Percentiles rank a stretch among this genome's conserved stretches.
phyloP scores from a whole-genome alignment of 2,329 filamentous ascomycete genomes.

The Fusarium ramigenum region DNA sequence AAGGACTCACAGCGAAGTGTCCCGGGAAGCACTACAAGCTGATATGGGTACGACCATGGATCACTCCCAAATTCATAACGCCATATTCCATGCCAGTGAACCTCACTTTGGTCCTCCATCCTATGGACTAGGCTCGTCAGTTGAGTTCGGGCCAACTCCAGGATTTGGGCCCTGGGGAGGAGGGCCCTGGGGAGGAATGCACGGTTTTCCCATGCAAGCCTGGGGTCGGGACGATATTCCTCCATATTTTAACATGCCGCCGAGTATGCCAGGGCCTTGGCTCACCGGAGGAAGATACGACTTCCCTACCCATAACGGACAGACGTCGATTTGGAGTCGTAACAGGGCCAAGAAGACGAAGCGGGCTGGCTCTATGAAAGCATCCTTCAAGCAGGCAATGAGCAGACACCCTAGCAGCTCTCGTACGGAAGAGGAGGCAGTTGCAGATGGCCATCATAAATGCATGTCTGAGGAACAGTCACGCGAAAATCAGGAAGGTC shows the following conservation, averaged over 20 bases:
- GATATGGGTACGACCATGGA: background rate
- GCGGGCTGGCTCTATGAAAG: constrained; percentile 34
- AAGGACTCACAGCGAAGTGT: background rate
- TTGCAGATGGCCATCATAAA: background rate
- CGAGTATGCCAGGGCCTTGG: constrained; percentile 18
- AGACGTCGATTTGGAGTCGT: constrained; percentile 49
- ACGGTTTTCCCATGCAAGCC: constrained; percentile 14
- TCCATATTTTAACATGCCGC: constrained; percentile 29
- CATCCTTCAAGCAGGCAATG: background rate
- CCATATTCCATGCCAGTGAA: background rate
- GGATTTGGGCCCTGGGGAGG: constrained; percentile 27
- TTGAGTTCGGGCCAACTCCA: background rate
- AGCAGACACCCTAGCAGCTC: background rate
- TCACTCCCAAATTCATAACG: background rate
- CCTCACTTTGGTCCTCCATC: background rate
- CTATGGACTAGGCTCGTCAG: background rate
- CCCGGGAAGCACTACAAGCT: background rate
- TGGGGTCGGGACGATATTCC: constrained; percentile 37
- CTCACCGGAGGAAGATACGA: constrained; percentile 44
- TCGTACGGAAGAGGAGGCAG: background rate
- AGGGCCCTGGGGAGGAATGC: constrained; percentile 26
- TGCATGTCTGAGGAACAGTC: background rate
- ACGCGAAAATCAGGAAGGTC: background rate
- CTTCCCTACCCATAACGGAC: constrained; percentile 44
- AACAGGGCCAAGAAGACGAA: constrained; percentile 25